These are phyloP conservation scores for Retiboletus flavoniger DNA, from an alignment of 1,284 basidiomycete species.

Conservation along the genomic window DNA sequence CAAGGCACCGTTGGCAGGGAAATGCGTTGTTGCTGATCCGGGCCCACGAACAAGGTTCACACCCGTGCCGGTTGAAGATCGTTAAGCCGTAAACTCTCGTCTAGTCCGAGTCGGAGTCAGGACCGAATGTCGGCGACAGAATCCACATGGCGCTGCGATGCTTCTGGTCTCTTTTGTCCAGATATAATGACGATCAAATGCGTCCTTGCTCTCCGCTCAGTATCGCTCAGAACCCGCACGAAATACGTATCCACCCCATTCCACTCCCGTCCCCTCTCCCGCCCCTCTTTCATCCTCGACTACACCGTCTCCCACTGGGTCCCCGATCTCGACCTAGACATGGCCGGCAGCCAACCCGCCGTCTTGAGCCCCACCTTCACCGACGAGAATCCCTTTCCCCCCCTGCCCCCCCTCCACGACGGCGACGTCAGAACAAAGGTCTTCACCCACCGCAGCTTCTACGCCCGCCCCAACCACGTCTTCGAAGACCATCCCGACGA, in stretches of 20 bases:
- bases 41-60: too few species aligned
- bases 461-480: constrained; percentile 63
- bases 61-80: too few species aligned
- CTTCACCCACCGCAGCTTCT: constrained; percentile 72
- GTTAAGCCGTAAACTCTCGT: too few species aligned
- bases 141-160: neutral
- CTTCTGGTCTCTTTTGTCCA: too few species aligned
- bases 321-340: neutral
- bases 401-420: constrained; percentile 23
- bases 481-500: constrained; percentile 72
- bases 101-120: constrained; percentile 1
- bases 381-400: constrained; percentile 25
- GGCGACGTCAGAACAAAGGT: constrained; percentile 46
- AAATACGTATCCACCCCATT: neutral
- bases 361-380: constrained; percentile 21
- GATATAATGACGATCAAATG: neutral
- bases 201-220: neutral
- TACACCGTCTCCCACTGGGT: constrained; percentile 5
- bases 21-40: too few species aligned
- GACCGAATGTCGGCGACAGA: constrained; percentile 7
- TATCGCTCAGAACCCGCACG: neutral
- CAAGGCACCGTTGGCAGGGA: too few species aligned
- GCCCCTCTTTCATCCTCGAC: neutral
- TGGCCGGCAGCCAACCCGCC: constrained; percentile 3
- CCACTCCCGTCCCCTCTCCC: neutral